phyloP scores from a whole-genome alignment of 345 rosid genomes.

The Eucalyptus cloeziana region DNA sequence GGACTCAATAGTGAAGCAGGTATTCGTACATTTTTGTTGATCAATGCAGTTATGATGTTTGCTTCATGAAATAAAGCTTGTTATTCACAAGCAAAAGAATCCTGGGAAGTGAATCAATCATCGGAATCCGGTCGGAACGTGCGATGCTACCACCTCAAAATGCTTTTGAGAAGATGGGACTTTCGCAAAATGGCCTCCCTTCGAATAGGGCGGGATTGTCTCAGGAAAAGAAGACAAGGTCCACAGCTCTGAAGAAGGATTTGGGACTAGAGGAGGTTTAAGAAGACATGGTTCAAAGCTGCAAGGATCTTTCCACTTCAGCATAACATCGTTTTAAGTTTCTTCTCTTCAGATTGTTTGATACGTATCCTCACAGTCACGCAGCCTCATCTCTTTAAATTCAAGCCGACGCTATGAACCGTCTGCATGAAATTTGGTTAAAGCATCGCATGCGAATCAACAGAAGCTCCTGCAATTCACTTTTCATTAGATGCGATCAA shows the following conservation, averaged over 20 bases:
- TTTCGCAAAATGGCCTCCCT: not conserved
- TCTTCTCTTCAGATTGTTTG: not conserved
- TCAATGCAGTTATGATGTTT: not conserved
- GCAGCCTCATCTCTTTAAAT: too few species aligned
- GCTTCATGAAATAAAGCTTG: not conserved
- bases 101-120: not conserved
- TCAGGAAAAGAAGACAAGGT: not conserved
- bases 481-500: not conserved
- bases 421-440: not conserved
- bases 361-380: fast-evolving
- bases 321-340: not conserved
- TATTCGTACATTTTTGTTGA: not conserved
- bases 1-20: not conserved
- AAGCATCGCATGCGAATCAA: not conserved
- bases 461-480: not conserved
- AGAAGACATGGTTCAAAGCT: not conserved
- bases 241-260: not conserved
- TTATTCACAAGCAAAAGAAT: not conserved
- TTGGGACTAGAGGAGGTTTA: too few species aligned
- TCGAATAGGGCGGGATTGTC: not conserved
- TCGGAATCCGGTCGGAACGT: not conserved
- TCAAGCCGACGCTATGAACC: too few species aligned
- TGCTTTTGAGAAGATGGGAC: not conserved
- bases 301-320: not conserved
- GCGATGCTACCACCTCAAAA: not conserved